These are phyloP conservation scores for Leptodontidium sp. DNA, from an alignment of 2,329 filamentous ascomycete species.

Conservation along the genomic window DNA sequence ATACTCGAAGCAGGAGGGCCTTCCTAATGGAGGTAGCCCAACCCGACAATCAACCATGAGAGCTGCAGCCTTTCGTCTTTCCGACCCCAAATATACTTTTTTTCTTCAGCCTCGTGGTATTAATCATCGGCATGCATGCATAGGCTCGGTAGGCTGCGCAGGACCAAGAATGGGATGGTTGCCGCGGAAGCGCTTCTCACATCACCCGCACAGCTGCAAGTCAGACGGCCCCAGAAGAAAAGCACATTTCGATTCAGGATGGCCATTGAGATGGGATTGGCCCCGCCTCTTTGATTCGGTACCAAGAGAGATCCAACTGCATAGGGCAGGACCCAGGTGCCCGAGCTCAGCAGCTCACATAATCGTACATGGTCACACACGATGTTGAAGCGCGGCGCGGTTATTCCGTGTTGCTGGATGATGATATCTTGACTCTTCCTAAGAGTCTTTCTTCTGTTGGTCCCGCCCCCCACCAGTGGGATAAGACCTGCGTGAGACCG, in stretches of 20 bases:
- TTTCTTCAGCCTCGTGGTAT: not conserved
- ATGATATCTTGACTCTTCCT: not conserved
- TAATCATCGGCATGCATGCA: conserved; percentile 11
- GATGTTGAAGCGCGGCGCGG: not conserved
- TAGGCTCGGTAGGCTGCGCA: not conserved
- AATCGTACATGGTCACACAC: not conserved
- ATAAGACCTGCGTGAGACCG: too few species aligned
- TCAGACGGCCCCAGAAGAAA: conserved; percentile 1
- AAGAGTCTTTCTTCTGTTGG: too few species aligned
- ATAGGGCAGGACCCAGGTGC: not conserved
- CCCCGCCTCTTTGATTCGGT: not conserved
- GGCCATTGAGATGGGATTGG: not conserved
- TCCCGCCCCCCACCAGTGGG: too few species aligned
- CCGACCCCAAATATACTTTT: not conserved
- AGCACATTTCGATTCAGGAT: too few species aligned
- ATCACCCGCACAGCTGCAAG: not conserved
- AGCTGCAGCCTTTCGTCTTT: conserved; percentile 7
- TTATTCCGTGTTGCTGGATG: not conserved
- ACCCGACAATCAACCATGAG: not conserved
- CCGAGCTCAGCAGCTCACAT: not conserved
- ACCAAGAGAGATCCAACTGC: not conserved
- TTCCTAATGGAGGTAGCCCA: not conserved
- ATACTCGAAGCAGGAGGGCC: not conserved
- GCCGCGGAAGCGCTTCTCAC: conserved; percentile 5
- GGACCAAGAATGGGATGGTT: not conserved